Evolutionary conservation across 2,329 filamentous ascomycete species (phyloP).

Genomic region (Pseudogymnoascus sp.): DNA sequence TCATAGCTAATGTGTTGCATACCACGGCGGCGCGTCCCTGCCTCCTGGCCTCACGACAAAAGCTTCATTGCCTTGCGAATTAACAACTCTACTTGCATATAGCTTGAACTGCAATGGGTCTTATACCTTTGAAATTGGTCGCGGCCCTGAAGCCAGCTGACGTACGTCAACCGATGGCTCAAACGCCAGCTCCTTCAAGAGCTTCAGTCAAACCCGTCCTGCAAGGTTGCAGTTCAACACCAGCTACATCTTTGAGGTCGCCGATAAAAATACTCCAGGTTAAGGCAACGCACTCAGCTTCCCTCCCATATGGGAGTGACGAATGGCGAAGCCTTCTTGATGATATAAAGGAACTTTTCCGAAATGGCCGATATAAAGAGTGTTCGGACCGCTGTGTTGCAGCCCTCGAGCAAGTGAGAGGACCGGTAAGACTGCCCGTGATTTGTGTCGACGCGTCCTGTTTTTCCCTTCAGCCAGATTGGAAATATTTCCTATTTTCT

Average conservation of each 20-base stretch:
- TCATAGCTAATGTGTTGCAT: background rate
- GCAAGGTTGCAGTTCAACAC: background rate
- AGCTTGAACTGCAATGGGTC: background rate
- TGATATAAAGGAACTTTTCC: conserved; percentile 24
- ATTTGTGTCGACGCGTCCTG: background rate
- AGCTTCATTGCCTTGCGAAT: background rate
- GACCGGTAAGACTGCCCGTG: conserved; percentile 20
- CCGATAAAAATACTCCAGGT: background rate
- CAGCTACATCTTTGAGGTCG: background rate
- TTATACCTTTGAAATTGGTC: conserved; percentile 1
- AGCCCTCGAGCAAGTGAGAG: conserved; percentile 21
- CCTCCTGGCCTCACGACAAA: background rate
- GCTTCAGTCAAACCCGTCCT: background rate
- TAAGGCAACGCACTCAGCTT: background rate
- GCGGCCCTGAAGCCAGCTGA: background rate
- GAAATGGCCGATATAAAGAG: conserved; percentile 23
- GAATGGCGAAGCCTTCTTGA: conserved; percentile 26
- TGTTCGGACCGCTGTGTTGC: conserved; percentile 24
- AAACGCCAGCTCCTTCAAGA: background rate
- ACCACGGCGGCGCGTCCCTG: background rate
- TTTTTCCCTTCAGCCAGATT: conserved; percentile 5
- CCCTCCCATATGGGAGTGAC: conserved; percentile 20
- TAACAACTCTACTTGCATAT: background rate
- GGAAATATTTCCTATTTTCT: background rate
- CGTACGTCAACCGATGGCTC: background rate